These are phyloP conservation scores for Friedmanniomyces endolithicus DNA, from an alignment of 495 filamentous ascomycete genomes.

Conservation along the genomic window DNA sequence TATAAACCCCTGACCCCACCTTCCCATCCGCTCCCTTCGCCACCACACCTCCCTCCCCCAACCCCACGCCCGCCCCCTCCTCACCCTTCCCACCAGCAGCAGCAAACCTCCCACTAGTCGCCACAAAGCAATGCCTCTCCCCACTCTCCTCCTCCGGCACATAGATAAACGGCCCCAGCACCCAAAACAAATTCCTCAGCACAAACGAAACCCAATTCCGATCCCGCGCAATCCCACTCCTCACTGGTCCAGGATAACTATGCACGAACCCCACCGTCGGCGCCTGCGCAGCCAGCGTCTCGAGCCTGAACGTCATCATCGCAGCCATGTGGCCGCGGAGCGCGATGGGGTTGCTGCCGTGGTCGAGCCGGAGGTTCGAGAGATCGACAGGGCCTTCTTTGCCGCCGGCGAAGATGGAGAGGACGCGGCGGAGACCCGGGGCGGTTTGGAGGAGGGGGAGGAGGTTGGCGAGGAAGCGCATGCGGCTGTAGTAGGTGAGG, in stretches of 20 bases:
- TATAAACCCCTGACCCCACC: slow-evolving; percentile 41
- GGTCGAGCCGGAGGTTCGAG: slow-evolving; percentile 1
- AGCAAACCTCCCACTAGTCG: neutral
- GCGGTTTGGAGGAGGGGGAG: slow-evolving; percentile 26
- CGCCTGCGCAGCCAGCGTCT: slow-evolving; percentile 15
- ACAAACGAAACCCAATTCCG: slow-evolving; percentile 1
- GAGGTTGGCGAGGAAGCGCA: slow-evolving; percentile 32
- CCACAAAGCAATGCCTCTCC: neutral
- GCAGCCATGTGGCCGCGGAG: slow-evolving; percentile 6
- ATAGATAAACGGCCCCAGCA: neutral
- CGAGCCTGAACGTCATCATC: slow-evolving; percentile 21
- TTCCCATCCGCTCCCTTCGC: slow-evolving; percentile 36
- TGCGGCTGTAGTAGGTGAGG: slow-evolving; percentile 32
- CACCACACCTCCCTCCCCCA: slow-evolving; percentile 17
- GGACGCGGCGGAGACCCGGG: slow-evolving; percentile 12
- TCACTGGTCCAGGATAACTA: slow-evolving; percentile 19
- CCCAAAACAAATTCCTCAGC: neutral
- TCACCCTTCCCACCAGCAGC: neutral
- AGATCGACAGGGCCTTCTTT: slow-evolving; percentile 10
- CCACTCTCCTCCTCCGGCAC: neutral
- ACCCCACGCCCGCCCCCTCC: neutral
- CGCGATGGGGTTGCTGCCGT: slow-evolving; percentile 4
- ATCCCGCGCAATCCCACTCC: slow-evolving; percentile 1
- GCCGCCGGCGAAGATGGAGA: slow-evolving; percentile 21
- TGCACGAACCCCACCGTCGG: slow-evolving; percentile 19